phyloP scores from a whole-genome alignment of 495 filamentous ascomycete genomes.

The Penicillium cinerascens region DNA sequence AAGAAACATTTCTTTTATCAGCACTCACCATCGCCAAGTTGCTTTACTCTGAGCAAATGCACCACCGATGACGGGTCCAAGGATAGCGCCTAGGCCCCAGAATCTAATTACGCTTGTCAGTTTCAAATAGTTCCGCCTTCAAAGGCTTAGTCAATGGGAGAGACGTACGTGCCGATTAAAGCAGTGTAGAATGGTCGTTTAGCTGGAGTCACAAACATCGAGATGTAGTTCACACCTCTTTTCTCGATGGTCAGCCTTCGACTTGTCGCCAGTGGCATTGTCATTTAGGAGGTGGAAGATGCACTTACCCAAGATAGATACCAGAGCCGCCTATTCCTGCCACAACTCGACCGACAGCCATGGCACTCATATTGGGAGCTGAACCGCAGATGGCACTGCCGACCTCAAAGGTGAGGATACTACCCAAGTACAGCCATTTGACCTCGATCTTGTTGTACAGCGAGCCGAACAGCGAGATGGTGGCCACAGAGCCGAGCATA shows the following conservation, averaged over 20 bases:
- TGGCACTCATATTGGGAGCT: constrained; percentile 38
- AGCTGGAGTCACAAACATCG: neutral
- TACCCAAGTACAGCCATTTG: constrained; percentile 46
- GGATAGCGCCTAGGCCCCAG: constrained; percentile 35
- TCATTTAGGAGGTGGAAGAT: no score
- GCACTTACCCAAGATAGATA: constrained; percentile 19
- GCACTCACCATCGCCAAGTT: constrained; percentile 39
- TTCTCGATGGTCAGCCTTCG: no score
- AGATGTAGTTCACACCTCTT: neutral
- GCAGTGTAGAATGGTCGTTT: neutral
- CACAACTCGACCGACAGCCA: constrained; percentile 42
- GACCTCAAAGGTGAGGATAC: constrained; percentile 40
- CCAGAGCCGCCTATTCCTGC: constrained; percentile 37
- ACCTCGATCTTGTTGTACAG: constrained; percentile 31
- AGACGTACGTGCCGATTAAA: neutral
- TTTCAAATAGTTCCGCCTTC: neutral
- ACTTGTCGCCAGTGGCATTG: no score
- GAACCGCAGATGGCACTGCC: constrained; percentile 47
- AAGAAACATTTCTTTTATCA: no score
- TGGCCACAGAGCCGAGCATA: constrained; percentile 37
- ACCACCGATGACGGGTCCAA: constrained; percentile 42
- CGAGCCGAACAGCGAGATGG: neutral
- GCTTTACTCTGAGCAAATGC: constrained; percentile 39
- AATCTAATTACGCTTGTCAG: neutral
- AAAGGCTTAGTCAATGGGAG: no score